Base-by-base conservation (phyloP, 2,329 filamentous ascomycete species). In the Diaporthe humulicola region DNA sequence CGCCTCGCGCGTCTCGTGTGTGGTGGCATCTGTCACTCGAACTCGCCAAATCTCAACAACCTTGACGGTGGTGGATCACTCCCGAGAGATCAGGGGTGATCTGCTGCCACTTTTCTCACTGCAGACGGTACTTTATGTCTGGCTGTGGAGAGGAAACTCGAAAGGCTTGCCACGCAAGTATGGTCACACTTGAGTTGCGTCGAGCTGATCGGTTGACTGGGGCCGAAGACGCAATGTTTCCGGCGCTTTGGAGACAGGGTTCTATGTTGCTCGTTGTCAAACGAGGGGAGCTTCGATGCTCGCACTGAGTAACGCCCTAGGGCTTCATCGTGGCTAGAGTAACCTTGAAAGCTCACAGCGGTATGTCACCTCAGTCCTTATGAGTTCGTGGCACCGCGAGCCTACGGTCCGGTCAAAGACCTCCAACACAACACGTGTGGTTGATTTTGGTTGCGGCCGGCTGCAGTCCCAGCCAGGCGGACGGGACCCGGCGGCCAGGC, bases 81-180 rank as follows among this genome's bases (percentile, higher is more conserved):
- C 50, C 19, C 40, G 71, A 64, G n/a, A 57, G 56, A 73, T 61
- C 71, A 38, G 38, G 71, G 42, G 67, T 74, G 70, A 54, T 58
- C 56, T 77, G 77, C 79, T 78, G 76, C 78, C 78, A 75, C 82
- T 88, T 89, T 89, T 87, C 88, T 89, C 88, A 88, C 87, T 88
- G 84, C 86, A 84, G 77, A 78, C 83, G 81, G 79, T 83, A 85
- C 87, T 85, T 84, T 75, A 82, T 73, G 88, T 82, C 82, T 81
- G 83, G 87, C 79, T 85, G 88, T 78, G 85, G 88, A 86, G 89
- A 89, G 89, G 87, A 82, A 75, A 36, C 7, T 12, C 25, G 30
- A 5, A 48, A 12, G 7, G 33, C 15, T 54, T 36, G 45, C 22
- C 33, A 8, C 3, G 22, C 30, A 40, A 28, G 8, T 10, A 30